Conservation (phyloP, 768 basidiomycete species). For the Lentinula sp. region DNA sequence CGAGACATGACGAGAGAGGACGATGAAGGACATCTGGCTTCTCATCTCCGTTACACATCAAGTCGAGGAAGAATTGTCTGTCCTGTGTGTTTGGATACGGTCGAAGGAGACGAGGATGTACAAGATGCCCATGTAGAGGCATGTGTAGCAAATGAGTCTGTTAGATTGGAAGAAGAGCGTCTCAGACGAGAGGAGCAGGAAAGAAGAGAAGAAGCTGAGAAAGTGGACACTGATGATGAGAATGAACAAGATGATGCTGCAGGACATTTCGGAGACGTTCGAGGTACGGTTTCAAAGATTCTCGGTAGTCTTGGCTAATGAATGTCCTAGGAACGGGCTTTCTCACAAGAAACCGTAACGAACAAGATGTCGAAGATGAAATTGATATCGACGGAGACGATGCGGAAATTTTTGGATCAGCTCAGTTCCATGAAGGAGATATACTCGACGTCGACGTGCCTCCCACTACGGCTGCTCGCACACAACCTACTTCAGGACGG, state of each 20-base stretch:
- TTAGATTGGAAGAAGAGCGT: constrained; percentile 36
- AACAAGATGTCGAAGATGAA: constrained; percentile 70
- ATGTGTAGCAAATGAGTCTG: constrained; percentile 57
- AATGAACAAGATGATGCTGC: constrained; percentile 17
- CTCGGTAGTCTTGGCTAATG: constrained; percentile 1
- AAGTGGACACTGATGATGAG: constrained; percentile 20
- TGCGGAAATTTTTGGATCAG: constrained; percentile 54
- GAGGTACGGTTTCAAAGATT: constrained; percentile 32
- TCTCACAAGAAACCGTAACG: constrained; percentile 48
- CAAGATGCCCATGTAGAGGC: constrained; percentile 79
- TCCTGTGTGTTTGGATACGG: constrained; percentile 56
- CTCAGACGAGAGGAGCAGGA: constrained; percentile 26
- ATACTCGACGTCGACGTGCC: constrained; percentile 35
- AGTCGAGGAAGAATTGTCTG: constrained; percentile 47
- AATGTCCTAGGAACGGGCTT: constrained; percentile 62
- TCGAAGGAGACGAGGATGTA: constrained; percentile 67
- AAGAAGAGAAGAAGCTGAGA: constrained; percentile 21
- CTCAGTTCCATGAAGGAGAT: constrained; percentile 75
- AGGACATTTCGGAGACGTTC: constrained; percentile 41
- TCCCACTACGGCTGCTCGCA: constrained; percentile 1
- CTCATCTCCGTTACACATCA: constrained; percentile 16
- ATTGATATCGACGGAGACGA: constrained; percentile 80
- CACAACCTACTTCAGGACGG: constrained; percentile 5
- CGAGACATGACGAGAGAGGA: constrained; percentile 63
- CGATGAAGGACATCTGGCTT: constrained; percentile 32